These are phyloP conservation scores for Tetracladium setigerum DNA, from an alignment of 495 filamentous ascomycete genomes.

Conservation along the genomic window DNA sequence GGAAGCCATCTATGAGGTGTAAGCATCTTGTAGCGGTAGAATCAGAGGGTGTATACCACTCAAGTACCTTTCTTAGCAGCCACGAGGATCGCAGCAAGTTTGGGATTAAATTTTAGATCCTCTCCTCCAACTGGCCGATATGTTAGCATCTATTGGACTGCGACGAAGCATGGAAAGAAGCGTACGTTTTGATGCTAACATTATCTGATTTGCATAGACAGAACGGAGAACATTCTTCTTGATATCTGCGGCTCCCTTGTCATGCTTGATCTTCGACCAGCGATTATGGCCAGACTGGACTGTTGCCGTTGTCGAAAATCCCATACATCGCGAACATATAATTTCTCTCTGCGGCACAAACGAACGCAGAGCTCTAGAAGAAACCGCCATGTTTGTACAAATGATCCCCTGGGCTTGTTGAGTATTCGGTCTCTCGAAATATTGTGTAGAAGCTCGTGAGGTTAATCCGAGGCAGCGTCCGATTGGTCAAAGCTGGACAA, in stretches of 20 bases:
- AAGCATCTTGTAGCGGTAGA: constrained; percentile 2
- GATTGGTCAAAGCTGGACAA: no score
- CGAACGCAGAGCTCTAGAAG: constrained; percentile 18
- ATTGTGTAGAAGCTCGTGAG: no score
- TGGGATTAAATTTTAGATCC: constrained; percentile 63
- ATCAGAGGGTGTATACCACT: constrained; percentile 8
- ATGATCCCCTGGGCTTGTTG: no score
- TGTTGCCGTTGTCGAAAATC: constrained; percentile 44
- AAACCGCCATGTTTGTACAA: constrained; percentile 11
- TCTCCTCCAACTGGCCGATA: constrained; percentile 48
- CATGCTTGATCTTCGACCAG: constrained; percentile 94
- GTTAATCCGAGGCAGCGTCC: no score
- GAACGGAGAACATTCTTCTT: constrained; percentile 43
- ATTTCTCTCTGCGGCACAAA: constrained; percentile 3
- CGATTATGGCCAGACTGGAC: constrained; percentile 70
- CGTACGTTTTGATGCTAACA: constrained; percentile 42
- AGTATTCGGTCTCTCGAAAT: no score
- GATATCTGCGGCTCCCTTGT: constrained; percentile 74
- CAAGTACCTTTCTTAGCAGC: constrained; percentile 69
- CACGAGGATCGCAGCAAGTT: constrained; percentile 60
- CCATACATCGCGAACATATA: constrained; percentile 36
- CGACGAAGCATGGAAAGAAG: constrained; percentile 2
- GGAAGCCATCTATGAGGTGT: constrained; percentile 51
- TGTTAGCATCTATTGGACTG: neutral
- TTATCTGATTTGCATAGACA: constrained; percentile 41